phyloP scores from a whole-genome alignment of 78 protist species.

The Mastigamoeba balamuthi region DNA sequence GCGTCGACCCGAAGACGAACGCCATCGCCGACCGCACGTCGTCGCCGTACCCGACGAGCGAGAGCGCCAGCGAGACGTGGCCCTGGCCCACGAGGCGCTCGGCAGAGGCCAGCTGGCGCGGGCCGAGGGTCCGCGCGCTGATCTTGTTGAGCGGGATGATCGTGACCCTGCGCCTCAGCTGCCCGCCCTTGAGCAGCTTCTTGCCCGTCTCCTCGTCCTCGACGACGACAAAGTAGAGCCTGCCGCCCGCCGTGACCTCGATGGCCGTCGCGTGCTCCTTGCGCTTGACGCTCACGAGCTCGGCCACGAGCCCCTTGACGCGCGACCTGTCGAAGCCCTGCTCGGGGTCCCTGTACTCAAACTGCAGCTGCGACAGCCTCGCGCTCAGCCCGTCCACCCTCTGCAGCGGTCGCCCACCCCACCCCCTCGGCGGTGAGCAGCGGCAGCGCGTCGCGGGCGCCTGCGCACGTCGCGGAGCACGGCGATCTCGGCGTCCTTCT shows the following conservation, averaged over 20 bases:
- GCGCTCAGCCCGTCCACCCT: constrained; percentile 14
- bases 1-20: constrained; percentile 86
- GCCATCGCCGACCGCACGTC: constrained; percentile 76
- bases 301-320: constrained; percentile 84
- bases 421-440: no score
- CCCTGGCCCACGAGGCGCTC: constrained; percentile 28
- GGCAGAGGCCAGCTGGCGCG: constrained; percentile 9
- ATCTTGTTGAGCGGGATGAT: constrained; percentile 94
- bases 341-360: constrained; percentile 63
- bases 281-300: constrained; percentile 50
- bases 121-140: constrained; percentile 7
- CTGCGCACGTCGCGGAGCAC: constrained; percentile 25
- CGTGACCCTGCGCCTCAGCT: constrained; percentile 74
- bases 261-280: constrained; percentile 60
- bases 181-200: constrained; percentile 66
- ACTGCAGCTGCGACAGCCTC: constrained; percentile 39
- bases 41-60: constrained; percentile 58
- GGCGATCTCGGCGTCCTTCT: constrained; percentile 6
- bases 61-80: constrained; percentile 43
- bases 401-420: not conserved
- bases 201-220: constrained; percentile 73
- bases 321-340: constrained; percentile 47
- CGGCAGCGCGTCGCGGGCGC: not conserved
- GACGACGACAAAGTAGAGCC: constrained; percentile 85
- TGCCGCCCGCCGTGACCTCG: constrained; percentile 84